Percentiles rank a stretch among this genome's conserved stretches.
These are phyloP conservation scores for Tirmania nivea DNA, from an alignment of 495 filamentous ascomycete species.

Conservation along the genomic window DNA sequence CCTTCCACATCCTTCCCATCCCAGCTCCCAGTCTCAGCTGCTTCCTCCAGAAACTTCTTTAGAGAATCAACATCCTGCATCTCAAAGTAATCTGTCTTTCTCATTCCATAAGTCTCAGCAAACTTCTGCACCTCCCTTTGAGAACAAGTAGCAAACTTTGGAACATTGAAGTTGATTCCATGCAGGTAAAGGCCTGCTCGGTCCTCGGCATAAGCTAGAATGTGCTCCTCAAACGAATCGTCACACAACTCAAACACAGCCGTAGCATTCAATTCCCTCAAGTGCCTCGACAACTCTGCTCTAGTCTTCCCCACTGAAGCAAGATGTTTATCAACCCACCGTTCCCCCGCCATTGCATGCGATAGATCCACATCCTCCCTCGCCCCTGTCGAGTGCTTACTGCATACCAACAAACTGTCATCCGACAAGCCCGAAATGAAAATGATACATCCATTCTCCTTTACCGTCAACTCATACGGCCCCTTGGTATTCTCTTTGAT, in stretches of 20 bases:
- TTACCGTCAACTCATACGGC: constrained; percentile 87
- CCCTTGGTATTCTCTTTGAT: constrained; percentile 56
- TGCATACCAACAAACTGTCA: constrained; percentile 74
- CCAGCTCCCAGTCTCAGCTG: constrained; percentile 69
- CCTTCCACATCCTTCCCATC: constrained; percentile 84
- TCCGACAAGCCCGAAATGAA: constrained; percentile 85
- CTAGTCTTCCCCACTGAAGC: constrained; percentile 48
- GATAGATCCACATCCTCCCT: constrained; percentile 45
- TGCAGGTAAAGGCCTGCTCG: constrained; percentile 84
- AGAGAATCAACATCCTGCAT: constrained; percentile 53
- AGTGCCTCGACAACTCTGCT: constrained; percentile 47
- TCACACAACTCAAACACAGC: constrained; percentile 94
- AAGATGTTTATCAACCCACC: constrained; percentile 66
- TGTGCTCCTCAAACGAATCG: constrained; percentile 89
- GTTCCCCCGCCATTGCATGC: constrained; percentile 70
- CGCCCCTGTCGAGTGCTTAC: constrained; percentile 84
- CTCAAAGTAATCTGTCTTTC: constrained; percentile 59
- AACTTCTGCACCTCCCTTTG: constrained; percentile 61
- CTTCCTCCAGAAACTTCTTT: constrained; percentile 40
- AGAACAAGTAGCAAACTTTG: constrained; percentile 68
- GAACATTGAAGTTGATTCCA: constrained; percentile 84
- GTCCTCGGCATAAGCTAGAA: constrained; percentile 68
- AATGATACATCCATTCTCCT: constrained; percentile 98
- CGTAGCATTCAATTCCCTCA: constrained; percentile 66
- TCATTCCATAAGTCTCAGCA: constrained; percentile 84